Base-by-base conservation (phyloP, 2,329 filamentous ascomycete genomes). In the Diaporthe destruens region DNA sequence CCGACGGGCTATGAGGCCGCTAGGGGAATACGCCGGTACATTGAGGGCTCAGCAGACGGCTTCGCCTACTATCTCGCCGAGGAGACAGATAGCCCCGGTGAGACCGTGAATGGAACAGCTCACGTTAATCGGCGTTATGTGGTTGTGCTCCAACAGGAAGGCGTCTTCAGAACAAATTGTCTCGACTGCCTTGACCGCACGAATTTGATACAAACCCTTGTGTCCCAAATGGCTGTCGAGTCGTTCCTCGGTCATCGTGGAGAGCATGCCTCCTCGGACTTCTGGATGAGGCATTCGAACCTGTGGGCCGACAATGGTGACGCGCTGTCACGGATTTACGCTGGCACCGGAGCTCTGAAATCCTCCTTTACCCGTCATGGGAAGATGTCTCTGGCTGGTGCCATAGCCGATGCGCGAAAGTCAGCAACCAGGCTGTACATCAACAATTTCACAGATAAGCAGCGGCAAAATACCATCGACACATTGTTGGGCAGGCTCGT, bases 231-330 rank as follows among this genome's bases (percentile, higher is more conserved):
- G 93, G 94, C 95, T 0, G 87, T 98, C 25, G 94, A 98, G 80
- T 87, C 92, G 0, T 98, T 98, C 77, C 84, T 99, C 4, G 83
- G 84, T 18, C 94, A 97, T 76, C 88, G 92, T 74, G 88, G 87
- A 34, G 90, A 94, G 75, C 87, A 86, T 74, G 92, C 93, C 0
- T 87, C 88, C 12, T 89, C 91, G 0, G 95, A 98, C 79, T 95
- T 98, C 78, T 98, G 95, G 93, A 92, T 94, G 83, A 88, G 94
- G 63, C 96, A 99, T 83, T 95, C 94, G 11, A 96, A 91, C 74
- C 87, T 99, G 1, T 99, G 96, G 96, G 96, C 96, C 44, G 96
- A 99, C 81, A 98, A 98, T 79, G 96, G 96, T 29, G 96, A 99
- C 84, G 93, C 93, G 7, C 83, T 99, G 61, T 98, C 95, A 16